These are phyloP conservation scores for Rosa persica DNA, from an alignment of 306 rosid species.

Conservation along the genomic window DNA sequence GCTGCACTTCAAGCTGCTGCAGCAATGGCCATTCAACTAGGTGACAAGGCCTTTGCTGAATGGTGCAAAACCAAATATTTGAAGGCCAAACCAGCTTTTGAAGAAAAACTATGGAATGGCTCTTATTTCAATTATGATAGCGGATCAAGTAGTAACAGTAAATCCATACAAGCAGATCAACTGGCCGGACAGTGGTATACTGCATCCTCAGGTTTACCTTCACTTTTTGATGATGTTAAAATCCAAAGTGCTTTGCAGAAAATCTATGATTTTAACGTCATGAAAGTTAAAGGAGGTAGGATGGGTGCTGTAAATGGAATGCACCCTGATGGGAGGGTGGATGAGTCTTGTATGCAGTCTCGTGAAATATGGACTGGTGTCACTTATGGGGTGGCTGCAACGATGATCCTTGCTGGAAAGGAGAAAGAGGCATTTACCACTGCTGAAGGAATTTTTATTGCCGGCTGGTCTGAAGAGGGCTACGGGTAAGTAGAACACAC, in stretches of 20 bases:
- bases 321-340: conserved; percentile 93
- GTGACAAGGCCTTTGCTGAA: conserved; percentile 77
- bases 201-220: conserved; percentile 83
- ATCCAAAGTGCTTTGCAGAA: conserved; percentile 73
- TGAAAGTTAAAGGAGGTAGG: conserved; percentile 88
- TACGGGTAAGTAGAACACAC: conserved; percentile 66
- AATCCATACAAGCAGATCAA: conserved; percentile 97
- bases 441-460: conserved; percentile 86
- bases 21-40: conserved; percentile 84
- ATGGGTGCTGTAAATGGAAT: conserved; percentile 99
- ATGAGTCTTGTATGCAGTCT: conserved; percentile 99
- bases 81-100: conserved; percentile 87
- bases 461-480: conserved; percentile 98
- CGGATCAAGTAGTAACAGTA: conserved; percentile 85
- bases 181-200: conserved; percentile 99
- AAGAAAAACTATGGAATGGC: conserved; percentile 90
- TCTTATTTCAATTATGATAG: conserved; percentile 95
- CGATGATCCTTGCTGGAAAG: conserved; percentile 95
- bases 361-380: conserved; percentile 98
- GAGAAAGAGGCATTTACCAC: conserved; percentile 84
- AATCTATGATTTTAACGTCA: conserved; percentile 86
- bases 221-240: conserved; percentile 78
- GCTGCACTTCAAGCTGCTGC: conserved; percentile 99
- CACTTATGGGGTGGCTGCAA: conserved; percentile 90
- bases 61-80: conserved; percentile 78